These are phyloP conservation scores for Lasiosphaeria hispida DNA, from an alignment of 495 filamentous ascomycete genomes.

Conservation along the genomic window DNA sequence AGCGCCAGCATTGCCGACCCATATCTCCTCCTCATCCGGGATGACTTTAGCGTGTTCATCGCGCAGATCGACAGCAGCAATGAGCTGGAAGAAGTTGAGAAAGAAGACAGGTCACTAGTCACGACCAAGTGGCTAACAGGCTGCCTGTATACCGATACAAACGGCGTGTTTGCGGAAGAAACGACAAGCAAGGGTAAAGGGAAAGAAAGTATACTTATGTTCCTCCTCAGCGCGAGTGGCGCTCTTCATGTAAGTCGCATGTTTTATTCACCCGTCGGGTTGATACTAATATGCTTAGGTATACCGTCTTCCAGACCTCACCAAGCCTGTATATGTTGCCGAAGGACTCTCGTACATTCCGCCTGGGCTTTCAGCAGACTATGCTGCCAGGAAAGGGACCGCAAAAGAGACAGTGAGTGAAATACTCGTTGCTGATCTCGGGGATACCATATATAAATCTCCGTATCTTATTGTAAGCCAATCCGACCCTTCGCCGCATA, in stretches of 20 bases:
- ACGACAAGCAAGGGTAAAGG: slow-evolving; percentile 43
- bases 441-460: slow-evolving; percentile 63
- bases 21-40: slow-evolving; percentile 78
- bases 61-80: slow-evolving; percentile 73
- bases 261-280: background rate
- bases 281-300: slow-evolving; percentile 41
- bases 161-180: slow-evolving; percentile 51
- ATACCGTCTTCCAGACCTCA: slow-evolving; percentile 61
- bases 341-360: slow-evolving; percentile 76
- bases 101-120: slow-evolving; percentile 50
- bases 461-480: slow-evolving; percentile 74
- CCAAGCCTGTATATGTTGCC: slow-evolving; percentile 58
- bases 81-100: slow-evolving; percentile 80
- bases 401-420: slow-evolving; percentile 71
- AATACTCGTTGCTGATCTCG: slow-evolving; percentile 77
- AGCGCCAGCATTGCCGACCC: slow-evolving; percentile 85
- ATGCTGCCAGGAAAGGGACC: slow-evolving; percentile 62
- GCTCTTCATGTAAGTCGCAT: slow-evolving; percentile 65
- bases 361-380: slow-evolving; percentile 69
- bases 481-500: background rate
- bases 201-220: slow-evolving; percentile 59
- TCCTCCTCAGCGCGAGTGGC: slow-evolving; percentile 67
- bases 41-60: slow-evolving; percentile 74
- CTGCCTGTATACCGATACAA: slow-evolving; percentile 71
- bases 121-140: slow-evolving; percentile 72